Percentiles rank a stretch among this genome's conserved stretches.
These are phyloP conservation scores for Amesomyces nigricolor DNA, from an alignment of 2,329 filamentous ascomycete species.

Conservation along the genomic window DNA sequence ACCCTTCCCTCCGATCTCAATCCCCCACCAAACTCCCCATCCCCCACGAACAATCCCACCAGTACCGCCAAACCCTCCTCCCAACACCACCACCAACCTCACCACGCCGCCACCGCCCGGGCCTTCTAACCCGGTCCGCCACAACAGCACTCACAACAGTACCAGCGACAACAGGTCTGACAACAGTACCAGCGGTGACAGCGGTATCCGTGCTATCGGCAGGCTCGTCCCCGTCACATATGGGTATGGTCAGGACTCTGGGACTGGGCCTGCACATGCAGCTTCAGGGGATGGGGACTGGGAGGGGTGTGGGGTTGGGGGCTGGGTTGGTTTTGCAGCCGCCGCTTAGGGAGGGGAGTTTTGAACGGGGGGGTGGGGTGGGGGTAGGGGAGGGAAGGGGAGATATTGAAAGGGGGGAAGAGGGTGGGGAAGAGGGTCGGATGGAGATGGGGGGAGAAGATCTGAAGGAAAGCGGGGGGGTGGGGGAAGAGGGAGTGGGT, in stretches of 20 bases:
- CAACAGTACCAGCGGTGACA: background rate
- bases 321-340: conserved; percentile 2
- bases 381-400: background rate
- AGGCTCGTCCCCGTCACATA: background rate
- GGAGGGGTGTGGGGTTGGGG: conserved; percentile 3
- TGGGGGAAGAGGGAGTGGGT: background rate
- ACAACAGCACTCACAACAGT: background rate
- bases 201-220: no score
- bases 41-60: background rate
- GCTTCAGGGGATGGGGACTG: conserved; percentile 3
- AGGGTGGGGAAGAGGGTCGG: background rate
- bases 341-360: background rate
- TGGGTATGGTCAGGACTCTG: background rate
- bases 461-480: background rate
- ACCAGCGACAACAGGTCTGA: background rate
- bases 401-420: background rate
- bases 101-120: conserved; percentile 4
- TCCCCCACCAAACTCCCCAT: background rate
- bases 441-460: background rate
- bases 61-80: background rate
- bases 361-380: background rate
- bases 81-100: conserved; percentile 13
- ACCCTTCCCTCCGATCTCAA: background rate
- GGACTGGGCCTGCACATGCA: conserved; percentile 5
- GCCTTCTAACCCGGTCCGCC: background rate